Percentiles rank a stretch among this genome's conserved stretches.
Evolutionary conservation across 2,329 filamentous ascomycete species (phyloP).

Genomic region (Albophoma yamanashiensis): DNA sequence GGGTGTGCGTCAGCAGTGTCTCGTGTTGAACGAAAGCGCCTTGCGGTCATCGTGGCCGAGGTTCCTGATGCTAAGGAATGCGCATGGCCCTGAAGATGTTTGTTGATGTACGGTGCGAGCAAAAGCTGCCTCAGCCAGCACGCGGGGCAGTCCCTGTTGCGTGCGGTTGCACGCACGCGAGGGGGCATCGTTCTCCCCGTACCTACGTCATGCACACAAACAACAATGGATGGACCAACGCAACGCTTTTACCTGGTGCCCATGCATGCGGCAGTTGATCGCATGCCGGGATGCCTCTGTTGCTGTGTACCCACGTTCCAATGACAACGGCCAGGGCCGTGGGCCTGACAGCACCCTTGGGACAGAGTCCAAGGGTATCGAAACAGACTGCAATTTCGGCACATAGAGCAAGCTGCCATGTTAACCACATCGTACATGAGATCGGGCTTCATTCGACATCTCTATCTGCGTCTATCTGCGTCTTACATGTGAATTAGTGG

Average conservation of each 20-base stretch:
- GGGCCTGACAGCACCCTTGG: background rate
- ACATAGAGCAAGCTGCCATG: background rate
- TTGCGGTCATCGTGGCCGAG: background rate
- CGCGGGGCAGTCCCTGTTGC: background rate
- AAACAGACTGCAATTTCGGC: background rate
- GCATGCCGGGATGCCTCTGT: background rate
- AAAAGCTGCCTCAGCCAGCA: background rate
- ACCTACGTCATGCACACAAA: background rate
- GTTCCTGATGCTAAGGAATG: background rate
- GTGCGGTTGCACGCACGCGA: no score
- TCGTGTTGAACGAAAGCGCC: background rate
- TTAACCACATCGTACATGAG: background rate
- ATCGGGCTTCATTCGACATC: background rate
- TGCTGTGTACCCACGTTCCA: background rate
- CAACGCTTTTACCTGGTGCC: background rate
- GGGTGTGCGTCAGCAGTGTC: background rate
- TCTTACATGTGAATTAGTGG: background rate
- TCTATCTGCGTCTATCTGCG: background rate
- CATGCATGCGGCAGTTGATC: background rate
- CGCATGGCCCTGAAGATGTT: background rate
- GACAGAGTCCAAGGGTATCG: background rate
- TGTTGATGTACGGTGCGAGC: background rate
- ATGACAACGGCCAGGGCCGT: background rate
- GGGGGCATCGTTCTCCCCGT: background rate
- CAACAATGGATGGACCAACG: background rate